Conservation (phyloP, 257 asterid species). For the Gardenia jasminoides region DNA sequence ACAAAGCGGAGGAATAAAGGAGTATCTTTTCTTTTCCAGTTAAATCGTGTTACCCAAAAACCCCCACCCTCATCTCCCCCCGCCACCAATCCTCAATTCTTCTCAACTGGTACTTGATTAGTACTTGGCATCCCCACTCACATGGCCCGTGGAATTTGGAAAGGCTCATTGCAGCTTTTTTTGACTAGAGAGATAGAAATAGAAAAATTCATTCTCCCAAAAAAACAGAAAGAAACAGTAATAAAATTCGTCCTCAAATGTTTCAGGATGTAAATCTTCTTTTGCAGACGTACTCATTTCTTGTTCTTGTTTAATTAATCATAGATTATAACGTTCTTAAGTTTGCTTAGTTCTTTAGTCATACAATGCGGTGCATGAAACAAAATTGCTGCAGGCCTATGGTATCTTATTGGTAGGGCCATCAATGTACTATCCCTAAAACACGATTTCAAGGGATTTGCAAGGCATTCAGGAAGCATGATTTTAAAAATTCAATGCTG, state of each 20-base stretch:
- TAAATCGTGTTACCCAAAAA: too few relatives aligned
- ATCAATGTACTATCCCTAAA: not conserved
- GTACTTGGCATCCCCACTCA: not conserved
- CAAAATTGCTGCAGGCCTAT: not conserved
- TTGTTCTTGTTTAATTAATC: not conserved
- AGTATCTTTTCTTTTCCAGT: too few relatives aligned
- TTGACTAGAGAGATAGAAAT: constrained; percentile 10
- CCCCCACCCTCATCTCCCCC: too few relatives aligned
- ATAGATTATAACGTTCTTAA: not conserved
- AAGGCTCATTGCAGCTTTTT: constrained; percentile 15
- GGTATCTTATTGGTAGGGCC: constrained; percentile 15
- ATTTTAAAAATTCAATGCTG: not conserved
- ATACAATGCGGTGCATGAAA: too few relatives aligned
- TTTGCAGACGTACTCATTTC: constrained; percentile 1
- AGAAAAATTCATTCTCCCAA: not conserved
- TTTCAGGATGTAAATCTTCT: not conserved
- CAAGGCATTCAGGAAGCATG: not conserved
- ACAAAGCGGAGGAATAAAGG: too few relatives aligned
- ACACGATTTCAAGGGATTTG: constrained; percentile 20
- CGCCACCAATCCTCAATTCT: not conserved
- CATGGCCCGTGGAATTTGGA: constrained; percentile 12
- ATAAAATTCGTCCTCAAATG: not conserved
- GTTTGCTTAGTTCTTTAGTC: not conserved
- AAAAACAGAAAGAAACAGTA: too few relatives aligned
- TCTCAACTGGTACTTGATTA: not conserved